Evolutionary conservation across 495 filamentous ascomycete genomes (phyloP), one percentile per base, ranked within the genome.

Genomic region (Glarea lozoyensis): DNA sequence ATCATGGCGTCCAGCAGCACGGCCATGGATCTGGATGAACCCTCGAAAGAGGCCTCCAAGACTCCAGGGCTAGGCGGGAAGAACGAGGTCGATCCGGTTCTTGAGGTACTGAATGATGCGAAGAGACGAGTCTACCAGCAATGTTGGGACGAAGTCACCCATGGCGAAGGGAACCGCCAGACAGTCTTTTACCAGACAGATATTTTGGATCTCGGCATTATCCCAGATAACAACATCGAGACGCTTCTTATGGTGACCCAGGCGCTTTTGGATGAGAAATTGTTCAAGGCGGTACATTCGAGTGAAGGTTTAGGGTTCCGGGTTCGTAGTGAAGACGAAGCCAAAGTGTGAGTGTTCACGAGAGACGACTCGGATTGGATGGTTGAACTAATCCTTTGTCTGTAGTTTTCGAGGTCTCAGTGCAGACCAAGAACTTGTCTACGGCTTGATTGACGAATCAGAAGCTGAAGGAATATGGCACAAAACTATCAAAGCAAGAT

Each of bases 381-480:
- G n/a, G 7, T 20, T 37, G 7, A 6, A 16, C 13, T 25, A 12
- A 30, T 38, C 25, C 22, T 42, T 23, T 40, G 18, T 37, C 37
- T 30, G 21, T 48, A 86, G 81, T 64, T 82, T 84, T 57, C 76
- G 76, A 37, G 66, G 66, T 42, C 73, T 86, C 19, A 75, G 60
- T 48, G 59, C 68, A 20, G 85, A 94, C 48, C 86, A 93, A 55
- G 73, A 75, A 49, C 64, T 93, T 40, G 77, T 97, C 3, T 96
- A 90, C 70, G 73, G 75, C 44, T 75, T 82, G 46, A 89, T 98
- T 52, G 89, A 96, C 54, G 78, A 82, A 37, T 78, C 82, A 18
- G 83, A 78, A 18, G 71, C 71, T 31, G 81, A 88, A 46, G 93
- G 90, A 20, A 84, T 93, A 42, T 98, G 92, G 92, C 78, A 82